Percentiles rank a stretch among this genome's conserved stretches.
Evolutionary conservation across 176 grass and related monocot genomes (phyloP).

Genomic region (Poa pratensis): DNA sequence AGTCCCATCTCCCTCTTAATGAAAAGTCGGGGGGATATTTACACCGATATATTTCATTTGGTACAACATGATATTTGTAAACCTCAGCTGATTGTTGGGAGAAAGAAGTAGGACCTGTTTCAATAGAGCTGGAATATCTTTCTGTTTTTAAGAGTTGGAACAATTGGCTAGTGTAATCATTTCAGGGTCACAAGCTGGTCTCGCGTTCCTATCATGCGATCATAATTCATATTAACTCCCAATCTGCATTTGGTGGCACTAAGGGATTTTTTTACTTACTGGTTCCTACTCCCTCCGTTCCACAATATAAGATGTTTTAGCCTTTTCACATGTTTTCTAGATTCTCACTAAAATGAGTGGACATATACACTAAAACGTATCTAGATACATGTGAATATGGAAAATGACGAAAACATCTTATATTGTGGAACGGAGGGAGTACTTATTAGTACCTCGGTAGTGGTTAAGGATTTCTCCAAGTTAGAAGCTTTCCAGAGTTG

Average conservation of each 20-base stretch:
- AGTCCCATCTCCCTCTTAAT: not conserved
- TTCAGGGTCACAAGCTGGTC: not conserved
- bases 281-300: too few species aligned
- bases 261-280: not conserved
- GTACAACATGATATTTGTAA: not conserved
- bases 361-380: too few species aligned
- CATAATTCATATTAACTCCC: not conserved
- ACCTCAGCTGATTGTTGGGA: slow-evolving; percentile 11
- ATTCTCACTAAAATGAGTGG: too few species aligned
- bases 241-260: not conserved
- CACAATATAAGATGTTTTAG: too few species aligned
- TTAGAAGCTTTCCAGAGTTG: slow-evolving; percentile 1
- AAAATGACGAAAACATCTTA: too few species aligned
- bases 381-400: too few species aligned
- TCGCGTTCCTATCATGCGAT: not conserved
- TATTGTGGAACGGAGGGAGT: too few species aligned
- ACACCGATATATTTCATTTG: too few species aligned
- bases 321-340: too few species aligned
- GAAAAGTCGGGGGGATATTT: too few species aligned
- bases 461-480: slow-evolving; percentile 1
- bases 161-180: not conserved
- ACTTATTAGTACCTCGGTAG: not conserved
- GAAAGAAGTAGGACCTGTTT: not conserved
- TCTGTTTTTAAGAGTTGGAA: not conserved
- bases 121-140: slow-evolving; percentile 10